phyloP scores from a whole-genome alignment of 2,329 filamentous ascomycete species.

The Trichoderma citrinoviride region DNA sequence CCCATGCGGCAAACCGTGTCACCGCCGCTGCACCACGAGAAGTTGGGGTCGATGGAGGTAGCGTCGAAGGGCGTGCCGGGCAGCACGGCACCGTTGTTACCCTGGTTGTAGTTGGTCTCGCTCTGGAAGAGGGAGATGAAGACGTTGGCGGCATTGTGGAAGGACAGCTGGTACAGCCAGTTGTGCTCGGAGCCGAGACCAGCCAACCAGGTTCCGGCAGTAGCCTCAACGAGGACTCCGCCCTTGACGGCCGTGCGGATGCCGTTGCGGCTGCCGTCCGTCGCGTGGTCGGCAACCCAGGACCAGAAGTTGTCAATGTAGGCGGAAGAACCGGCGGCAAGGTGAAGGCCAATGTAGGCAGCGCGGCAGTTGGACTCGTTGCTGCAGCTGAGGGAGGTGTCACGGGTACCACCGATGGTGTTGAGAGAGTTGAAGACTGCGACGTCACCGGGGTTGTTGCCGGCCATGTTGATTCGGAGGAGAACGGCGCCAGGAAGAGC shows the following conservation, averaged over 20 bases:
- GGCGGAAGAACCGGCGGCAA: constrained; percentile 21
- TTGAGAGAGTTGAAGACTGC: constrained; percentile 22
- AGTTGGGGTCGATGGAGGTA: constrained; percentile 13
- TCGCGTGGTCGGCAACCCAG: constrained; percentile 19
- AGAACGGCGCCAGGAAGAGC: constrained; percentile 19
- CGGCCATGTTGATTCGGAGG: constrained; percentile 20
- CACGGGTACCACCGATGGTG: constrained; percentile 21
- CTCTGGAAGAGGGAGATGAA: constrained; percentile 21
- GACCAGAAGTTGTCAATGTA: constrained; percentile 23
- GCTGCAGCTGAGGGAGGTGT: constrained; percentile 16
- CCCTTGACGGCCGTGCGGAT: constrained; percentile 17
- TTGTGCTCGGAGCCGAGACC: constrained; percentile 22
- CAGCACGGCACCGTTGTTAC: constrained; percentile 6
- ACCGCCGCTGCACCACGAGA: constrained; percentile 16
- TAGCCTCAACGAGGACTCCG: constrained; percentile 21
- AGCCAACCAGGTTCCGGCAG: constrained; percentile 17
- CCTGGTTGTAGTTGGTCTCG: constrained; percentile 22
- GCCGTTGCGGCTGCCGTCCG: background rate
- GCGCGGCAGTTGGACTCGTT: constrained; percentile 17
- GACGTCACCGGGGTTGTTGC: constrained; percentile 19
- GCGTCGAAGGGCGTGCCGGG: constrained; percentile 17
- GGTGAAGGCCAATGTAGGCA: constrained; percentile 17
- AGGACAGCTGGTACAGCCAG: constrained; percentile 19
- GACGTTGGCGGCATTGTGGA: constrained; percentile 20
- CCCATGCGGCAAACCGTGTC: constrained; percentile 19